Evolutionary conservation across 1,139 yeast genomes (phyloP), one percentile per base, ranked within the genome.

Genomic region (Zhuliangozyma parablackwelliae): DNA sequence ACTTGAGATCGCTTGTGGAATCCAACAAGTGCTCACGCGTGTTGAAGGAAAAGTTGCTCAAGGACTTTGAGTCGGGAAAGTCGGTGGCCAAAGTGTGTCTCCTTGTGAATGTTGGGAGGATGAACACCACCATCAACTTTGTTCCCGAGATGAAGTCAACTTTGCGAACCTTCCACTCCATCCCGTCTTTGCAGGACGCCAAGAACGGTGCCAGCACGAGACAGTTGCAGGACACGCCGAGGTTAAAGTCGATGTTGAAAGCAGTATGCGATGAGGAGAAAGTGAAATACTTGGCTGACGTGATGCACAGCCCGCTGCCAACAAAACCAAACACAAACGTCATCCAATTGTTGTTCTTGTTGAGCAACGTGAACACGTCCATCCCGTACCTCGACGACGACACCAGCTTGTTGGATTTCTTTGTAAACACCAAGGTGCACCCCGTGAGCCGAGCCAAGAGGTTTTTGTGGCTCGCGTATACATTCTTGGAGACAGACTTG

Each of bases 111-210:
- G 80, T 89, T 32, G 97, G 97, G 5, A 70, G 97, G 46, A 81
- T 92, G 80, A 92, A 92, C 63, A 92, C 98, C 2, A 92, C 97
- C 5, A 82, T 92, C 37, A 90, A 90, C 59, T 92, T 90, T 56
- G 95, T 88, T 39, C 89, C 95, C n/a, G 97, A 89, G 55, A 90
- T 90, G 97, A 82, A 89, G 47, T 88, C 96, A 1, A 92, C 90
- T 44, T 69, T 90, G 48, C 71, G 97, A 50, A 90, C 97, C 0
- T 92, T 85, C 55, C 97, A 90, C 59, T 85, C 96, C 10, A 87
- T 92, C 28, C 98, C 98, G 1, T 80, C 90, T 6, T 68, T 92
- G 36, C 97, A 92, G 56, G 78, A 76, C 44, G 77, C 83, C 10
- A 62, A 62, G 36, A 57, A 68, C 31, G 72, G 70, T 0, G 60